Conservation (phyloP, 208 protist species). For the Acanthamoeba sp. region DNA sequence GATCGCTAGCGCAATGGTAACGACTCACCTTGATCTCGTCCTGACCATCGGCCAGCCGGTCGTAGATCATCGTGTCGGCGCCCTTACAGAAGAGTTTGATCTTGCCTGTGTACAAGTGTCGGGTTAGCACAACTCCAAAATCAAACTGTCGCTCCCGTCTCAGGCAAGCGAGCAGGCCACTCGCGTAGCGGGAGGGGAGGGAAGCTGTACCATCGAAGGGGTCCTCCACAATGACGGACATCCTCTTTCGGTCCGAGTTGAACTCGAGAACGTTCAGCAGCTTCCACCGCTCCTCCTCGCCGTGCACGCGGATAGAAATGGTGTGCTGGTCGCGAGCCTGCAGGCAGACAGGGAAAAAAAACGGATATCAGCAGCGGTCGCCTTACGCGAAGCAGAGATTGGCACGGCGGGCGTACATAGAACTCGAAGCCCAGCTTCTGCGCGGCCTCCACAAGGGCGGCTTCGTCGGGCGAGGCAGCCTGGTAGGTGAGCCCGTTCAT, state of each 20-base stretch:
- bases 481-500: conserved; percentile 77
- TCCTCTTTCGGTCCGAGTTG: conserved; percentile 88
- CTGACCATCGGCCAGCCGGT: conserved; percentile 56
- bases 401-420: conserved; percentile 73
- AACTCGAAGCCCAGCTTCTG: conserved; percentile 83
- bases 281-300: conserved; percentile 76
- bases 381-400: too few species aligned
- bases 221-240: conserved; percentile 83
- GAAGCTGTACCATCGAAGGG: conserved; percentile 26
- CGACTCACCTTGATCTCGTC: conserved; percentile 62
- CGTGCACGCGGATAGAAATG: conserved; percentile 53
- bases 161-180: background rate
- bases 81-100: conserved; percentile 86
- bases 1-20: conserved; percentile 29
- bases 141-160: background rate
- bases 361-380: too few species aligned
- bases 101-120: conserved; percentile 61
- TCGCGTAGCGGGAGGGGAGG: background rate
- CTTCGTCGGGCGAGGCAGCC: conserved; percentile 89
- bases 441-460: conserved; percentile 87
- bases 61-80: conserved; percentile 85
- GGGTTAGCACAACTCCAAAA: background rate
- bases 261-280: conserved; percentile 88
- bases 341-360: too few species aligned
- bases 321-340: conserved; percentile 59